Conservation (phyloP, 495 filamentous ascomycete species). For the Hyphodiscus hymeniophilus region DNA sequence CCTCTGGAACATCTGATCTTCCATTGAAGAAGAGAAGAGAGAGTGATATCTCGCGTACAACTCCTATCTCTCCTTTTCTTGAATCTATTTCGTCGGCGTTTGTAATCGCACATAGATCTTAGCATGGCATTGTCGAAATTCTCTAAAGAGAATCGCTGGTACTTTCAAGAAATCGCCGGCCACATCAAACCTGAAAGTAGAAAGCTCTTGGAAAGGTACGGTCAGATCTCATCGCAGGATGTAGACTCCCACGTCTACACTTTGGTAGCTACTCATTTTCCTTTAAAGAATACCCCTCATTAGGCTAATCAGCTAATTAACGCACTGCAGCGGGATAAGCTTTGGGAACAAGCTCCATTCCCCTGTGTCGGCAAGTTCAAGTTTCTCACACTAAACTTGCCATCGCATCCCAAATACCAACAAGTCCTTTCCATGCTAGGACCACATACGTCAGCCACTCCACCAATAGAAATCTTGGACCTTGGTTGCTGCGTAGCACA, state of each 20-base stretch:
- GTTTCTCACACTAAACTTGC: slow-evolving; percentile 5
- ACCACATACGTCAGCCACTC: not conserved
- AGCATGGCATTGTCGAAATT: not conserved
- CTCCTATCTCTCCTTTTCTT: not conserved
- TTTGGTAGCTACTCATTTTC: slow-evolving; percentile 29
- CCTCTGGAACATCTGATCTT: too few species aligned
- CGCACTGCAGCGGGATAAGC: slow-evolving; percentile 4
- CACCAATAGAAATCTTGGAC: slow-evolving; percentile 22
- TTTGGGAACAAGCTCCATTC: slow-evolving; percentile 5
- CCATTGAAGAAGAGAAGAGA: too few species aligned
- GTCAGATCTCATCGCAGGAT: slow-evolving; percentile 5
- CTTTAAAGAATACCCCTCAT: not conserved
- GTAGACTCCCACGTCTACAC: slow-evolving; percentile 9
- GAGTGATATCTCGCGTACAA: too few species aligned
- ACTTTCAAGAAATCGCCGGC: slow-evolving; percentile 3
- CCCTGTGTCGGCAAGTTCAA: slow-evolving; percentile 11
- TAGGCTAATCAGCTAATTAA: not conserved
- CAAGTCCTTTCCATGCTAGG: slow-evolving; percentile 14
- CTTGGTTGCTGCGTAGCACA: slow-evolving; percentile 35
- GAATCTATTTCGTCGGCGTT: not conserved
- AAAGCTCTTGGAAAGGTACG: slow-evolving; percentile 10
- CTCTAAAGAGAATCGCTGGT: slow-evolving; percentile 14
- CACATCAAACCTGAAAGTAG: slow-evolving; percentile 3
- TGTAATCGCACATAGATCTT: not conserved
- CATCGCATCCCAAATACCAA: slow-evolving; percentile 4